Evolutionary conservation across 202 grass and related monocot species (phyloP), one percentile per base, ranked within the genome.

Genomic region (Setaria italica): DNA sequence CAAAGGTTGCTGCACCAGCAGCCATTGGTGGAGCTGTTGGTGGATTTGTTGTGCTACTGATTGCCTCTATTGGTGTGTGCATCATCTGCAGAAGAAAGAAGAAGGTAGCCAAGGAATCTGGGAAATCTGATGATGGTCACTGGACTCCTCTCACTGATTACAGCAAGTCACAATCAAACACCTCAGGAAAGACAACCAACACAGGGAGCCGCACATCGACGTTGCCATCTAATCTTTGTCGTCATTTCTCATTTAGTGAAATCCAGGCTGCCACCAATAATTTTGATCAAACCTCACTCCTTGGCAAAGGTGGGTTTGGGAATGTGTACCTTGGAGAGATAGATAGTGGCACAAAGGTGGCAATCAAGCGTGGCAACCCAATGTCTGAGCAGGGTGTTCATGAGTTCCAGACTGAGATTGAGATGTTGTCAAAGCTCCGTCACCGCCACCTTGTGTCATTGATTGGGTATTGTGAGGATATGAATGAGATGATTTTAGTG

Each of bases 341-440:
- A 34, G 94, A 97, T 41, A 59, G 45, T 16, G 88, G 91, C 1
- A 85, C 48, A 0, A 94, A 85, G 73, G 85, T 97, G 30, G 94
- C 94, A 16, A 94, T 97, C 62, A 97, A 97, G 77, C 89, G 89
- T 42, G 81, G 87, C 10, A 97, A 97, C 34, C 89, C 94, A 8
- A 63, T 80, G 70, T 93, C 94, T 0, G 67, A 91, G 45, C 94
- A 96, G 72, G 94, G 94, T 5, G 43, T 91, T 5, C 90, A 95
- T 17, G 91, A 95, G 80, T 95, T 93, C 57, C 89, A 89, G 57
- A 95, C 86, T 10, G 94, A 95, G 79, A 95, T 93, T 19, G 94
- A 93, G 58, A 87, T 93, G 94, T 10, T 97, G 41, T 97, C 91
- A 3, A 91, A 91, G 85, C 89, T 97, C 53, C 81, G 94, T 0